Conservation (phyloP, 345 rosid genomes). For the Hypericum androsaemum region DNA sequence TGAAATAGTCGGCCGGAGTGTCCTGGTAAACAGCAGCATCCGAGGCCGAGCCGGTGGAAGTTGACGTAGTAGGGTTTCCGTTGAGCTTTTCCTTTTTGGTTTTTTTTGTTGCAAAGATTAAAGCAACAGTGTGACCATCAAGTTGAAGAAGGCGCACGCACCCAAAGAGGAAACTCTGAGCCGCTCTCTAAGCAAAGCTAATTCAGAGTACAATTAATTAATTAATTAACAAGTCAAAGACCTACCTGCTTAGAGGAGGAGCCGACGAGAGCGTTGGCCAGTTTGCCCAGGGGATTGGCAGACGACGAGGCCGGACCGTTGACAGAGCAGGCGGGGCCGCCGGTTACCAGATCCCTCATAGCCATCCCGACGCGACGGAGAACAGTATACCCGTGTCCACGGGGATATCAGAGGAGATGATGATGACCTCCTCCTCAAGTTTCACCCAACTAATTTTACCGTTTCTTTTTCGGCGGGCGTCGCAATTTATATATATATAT, state of each 20-base stretch:
- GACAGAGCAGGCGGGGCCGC: constrained; percentile 95
- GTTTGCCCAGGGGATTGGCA: constrained; percentile 83
- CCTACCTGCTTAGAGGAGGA: constrained; percentile 93
- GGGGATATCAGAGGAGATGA: too few relatives aligned
- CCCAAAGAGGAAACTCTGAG: not conserved
- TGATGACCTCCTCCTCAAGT: too few relatives aligned
- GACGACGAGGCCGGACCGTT: constrained; percentile 90
- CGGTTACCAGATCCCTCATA: constrained; percentile 88
- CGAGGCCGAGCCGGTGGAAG: constrained; percentile 36
- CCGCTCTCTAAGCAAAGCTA: not conserved
- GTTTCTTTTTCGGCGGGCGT: too few relatives aligned
- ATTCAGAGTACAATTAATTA: not conserved
- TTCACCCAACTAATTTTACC: too few relatives aligned
- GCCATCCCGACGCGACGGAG: constrained; percentile 58
- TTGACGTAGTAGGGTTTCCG: constrained; percentile 58
- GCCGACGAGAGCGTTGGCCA: constrained; percentile 82
- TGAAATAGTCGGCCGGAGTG: constrained; percentile 29
- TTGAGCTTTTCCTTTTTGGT: constrained; percentile 85
- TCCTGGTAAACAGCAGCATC: constrained; percentile 45
- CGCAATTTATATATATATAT: too few relatives aligned
- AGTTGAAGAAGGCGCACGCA: not conserved
- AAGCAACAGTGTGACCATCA: not conserved
- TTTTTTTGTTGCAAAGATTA: too few relatives aligned
- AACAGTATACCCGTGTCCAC: too few relatives aligned
- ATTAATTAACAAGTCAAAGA: constrained; percentile 10